Evolutionary conservation across 2,329 filamentous ascomycete species (phyloP).

Genomic region (Fusarium buxicola): DNA sequence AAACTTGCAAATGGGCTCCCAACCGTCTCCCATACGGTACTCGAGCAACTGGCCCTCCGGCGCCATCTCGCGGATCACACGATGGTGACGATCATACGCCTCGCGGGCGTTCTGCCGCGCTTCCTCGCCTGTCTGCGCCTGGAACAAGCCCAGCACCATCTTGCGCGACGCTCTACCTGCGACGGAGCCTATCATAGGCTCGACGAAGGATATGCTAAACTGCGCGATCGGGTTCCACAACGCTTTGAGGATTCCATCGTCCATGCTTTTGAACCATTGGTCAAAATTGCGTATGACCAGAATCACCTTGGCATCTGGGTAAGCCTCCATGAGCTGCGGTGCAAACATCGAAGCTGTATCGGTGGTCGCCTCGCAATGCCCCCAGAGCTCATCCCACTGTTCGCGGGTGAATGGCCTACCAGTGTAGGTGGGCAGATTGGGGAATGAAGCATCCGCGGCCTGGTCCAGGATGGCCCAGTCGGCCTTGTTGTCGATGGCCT

Average conservation of each 20-base stretch:
- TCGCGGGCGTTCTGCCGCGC: constrained; percentile 36
- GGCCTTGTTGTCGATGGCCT: constrained; percentile 37
- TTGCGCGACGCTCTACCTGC: constrained; percentile 44
- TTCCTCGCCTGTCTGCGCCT: constrained; percentile 38
- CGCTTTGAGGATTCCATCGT: constrained; percentile 45
- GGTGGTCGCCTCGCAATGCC: constrained; percentile 46
- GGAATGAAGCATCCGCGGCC: constrained; percentile 48
- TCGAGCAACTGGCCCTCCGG: constrained; percentile 45
- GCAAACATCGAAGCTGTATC: constrained; percentile 48
- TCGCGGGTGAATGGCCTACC: constrained; percentile 42
- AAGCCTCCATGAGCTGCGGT: constrained; percentile 45
- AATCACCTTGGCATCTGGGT: constrained; percentile 51
- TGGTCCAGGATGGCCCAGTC: constrained; percentile 44
- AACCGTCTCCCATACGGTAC: constrained; percentile 50
- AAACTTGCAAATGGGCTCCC: constrained; percentile 53
- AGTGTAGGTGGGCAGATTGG: constrained; percentile 43
- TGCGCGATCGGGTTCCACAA: constrained; percentile 34
- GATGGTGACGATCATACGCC: constrained; percentile 48
- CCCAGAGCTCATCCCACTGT: constrained; percentile 51
- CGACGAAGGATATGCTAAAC: constrained; percentile 37
- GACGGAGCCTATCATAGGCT: constrained; percentile 49
- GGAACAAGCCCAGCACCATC: constrained; percentile 46
- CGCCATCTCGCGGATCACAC: constrained; percentile 44
- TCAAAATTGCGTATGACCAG: constrained; percentile 49
- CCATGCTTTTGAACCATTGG: constrained; percentile 48